Evolutionary conservation across 163 green algal species (phyloP).

Genomic region (Scenedesmus sp.): DNA sequence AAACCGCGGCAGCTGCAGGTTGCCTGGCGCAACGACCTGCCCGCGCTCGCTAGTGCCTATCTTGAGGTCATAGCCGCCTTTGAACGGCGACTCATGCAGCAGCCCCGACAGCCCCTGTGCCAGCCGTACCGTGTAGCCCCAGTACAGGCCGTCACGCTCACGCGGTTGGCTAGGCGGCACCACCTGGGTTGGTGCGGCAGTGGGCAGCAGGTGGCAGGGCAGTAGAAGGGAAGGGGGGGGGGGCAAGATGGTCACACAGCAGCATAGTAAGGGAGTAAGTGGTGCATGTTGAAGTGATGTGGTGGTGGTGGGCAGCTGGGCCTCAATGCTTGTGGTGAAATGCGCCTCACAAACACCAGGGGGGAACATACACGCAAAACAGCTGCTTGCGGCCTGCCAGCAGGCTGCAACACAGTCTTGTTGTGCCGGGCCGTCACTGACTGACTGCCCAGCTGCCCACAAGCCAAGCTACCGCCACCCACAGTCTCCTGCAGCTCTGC

Average conservation of each 20-base stretch:
- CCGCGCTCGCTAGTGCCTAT: constrained; percentile 83
- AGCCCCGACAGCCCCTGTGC: constrained; percentile 74
- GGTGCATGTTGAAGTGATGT: no score
- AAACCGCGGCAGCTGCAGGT: constrained; percentile 72
- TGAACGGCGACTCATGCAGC: constrained; percentile 78
- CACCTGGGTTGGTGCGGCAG: constrained; percentile 6
- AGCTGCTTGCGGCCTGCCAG: no score
- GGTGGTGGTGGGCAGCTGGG: background rate
- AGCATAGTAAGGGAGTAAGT: no score
- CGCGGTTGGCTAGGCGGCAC: constrained; percentile 73
- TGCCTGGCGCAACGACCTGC: constrained; percentile 43
- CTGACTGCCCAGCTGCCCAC: no score
- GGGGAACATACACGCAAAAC: no score
- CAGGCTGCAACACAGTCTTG: no score
- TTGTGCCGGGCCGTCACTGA: no score
- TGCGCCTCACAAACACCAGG: no score
- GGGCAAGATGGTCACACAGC: background rate
- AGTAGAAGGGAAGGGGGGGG: no score
- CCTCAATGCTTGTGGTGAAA: no score
- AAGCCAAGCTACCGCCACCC: no score
- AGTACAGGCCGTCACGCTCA: constrained; percentile 81
- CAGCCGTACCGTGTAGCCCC: constrained; percentile 91
- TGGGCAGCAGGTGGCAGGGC: background rate
- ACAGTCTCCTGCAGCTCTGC: no score
- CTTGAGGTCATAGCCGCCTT: constrained; percentile 88